Conservation (phyloP, 1,139 yeast species). For the Yamadazyma sp. region DNA sequence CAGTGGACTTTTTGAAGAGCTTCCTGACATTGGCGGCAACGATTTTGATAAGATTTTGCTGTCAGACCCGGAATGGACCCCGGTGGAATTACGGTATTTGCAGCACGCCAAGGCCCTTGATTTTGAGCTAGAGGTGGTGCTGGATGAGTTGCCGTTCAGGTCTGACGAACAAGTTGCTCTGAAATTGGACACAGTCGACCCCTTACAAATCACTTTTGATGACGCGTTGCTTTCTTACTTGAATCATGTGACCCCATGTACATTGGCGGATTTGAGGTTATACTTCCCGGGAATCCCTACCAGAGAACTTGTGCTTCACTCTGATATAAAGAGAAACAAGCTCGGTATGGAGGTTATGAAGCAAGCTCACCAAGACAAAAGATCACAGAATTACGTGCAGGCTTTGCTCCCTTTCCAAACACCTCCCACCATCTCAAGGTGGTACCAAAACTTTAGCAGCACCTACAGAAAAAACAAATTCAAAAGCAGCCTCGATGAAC, state of each 20-base stretch:
- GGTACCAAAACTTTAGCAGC: constrained; percentile 22
- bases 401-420: constrained; percentile 16
- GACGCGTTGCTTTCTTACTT: constrained; percentile 10
- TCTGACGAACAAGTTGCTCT: constrained; percentile 4
- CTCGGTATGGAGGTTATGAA: constrained; percentile 6
- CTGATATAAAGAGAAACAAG: not conserved
- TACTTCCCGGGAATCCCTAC: constrained; percentile 18
- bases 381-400: constrained; percentile 12
- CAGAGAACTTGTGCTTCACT: constrained; percentile 12
- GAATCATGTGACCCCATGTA: constrained; percentile 5
- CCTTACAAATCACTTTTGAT: constrained; percentile 8
- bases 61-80: constrained; percentile 12
- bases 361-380: constrained; percentile 7
- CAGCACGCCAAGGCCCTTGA: constrained; percentile 8
- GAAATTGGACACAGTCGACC: not conserved
- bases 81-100: constrained; percentile 11
- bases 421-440: constrained; percentile 14
- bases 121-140: constrained; percentile 6
- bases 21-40: constrained; percentile 14
- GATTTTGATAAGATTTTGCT: constrained; percentile 8
- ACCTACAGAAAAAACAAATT: constrained; percentile 28
- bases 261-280: constrained; percentile 10
- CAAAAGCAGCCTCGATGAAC: constrained; percentile 28
- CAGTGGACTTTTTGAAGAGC: constrained; percentile 15
- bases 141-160: constrained; percentile 15